A percentile compares a stretch with the other conserved stretches of the same genome.
Conservation (phyloP, 2,329 filamentous ascomycete genomes). For the Fusarium mangiferae region DNA sequence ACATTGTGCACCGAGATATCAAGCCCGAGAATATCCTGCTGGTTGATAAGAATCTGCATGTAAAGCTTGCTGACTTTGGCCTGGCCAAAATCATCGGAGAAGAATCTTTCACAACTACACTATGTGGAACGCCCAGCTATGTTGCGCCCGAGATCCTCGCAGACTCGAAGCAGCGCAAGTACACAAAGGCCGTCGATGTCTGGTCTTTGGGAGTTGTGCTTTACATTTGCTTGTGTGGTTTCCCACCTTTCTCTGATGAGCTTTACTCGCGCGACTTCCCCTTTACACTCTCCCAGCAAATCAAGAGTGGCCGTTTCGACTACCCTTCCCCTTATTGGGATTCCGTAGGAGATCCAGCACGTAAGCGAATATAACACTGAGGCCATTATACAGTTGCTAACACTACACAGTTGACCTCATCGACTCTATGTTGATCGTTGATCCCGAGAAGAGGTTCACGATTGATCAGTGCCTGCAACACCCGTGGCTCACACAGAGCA, state of each 20-base stretch:
- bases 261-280: slow-evolving; percentile 84
- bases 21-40: slow-evolving; percentile 97
- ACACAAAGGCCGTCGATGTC: slow-evolving; percentile 93
- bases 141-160: slow-evolving; percentile 96
- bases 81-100: slow-evolving; percentile 98
- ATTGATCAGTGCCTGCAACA: slow-evolving; percentile 92
- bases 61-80: slow-evolving; percentile 96
- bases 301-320: slow-evolving; percentile 88
- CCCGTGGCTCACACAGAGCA: slow-evolving; percentile 81
- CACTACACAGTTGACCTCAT: slow-evolving; percentile 78
- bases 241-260: slow-evolving; percentile 97
- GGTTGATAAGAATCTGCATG: slow-evolving; percentile 82
- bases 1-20: slow-evolving; percentile 97
- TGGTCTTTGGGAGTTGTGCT: slow-evolving; percentile 98
- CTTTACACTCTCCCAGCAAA: slow-evolving; percentile 89
- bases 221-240: slow-evolving; percentile 96
- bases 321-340: slow-evolving; percentile 95
- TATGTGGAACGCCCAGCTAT: slow-evolving; percentile 97
- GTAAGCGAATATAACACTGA: slow-evolving; percentile 51
- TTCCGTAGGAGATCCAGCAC: slow-evolving; percentile 71
- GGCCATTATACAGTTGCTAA: not conserved
- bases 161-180: slow-evolving; percentile 82
- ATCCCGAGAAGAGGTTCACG: slow-evolving; percentile 83
- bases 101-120: slow-evolving; percentile 95
- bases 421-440: slow-evolving; percentile 91